phyloP scores from a whole-genome alignment of 305 asterid species.

The Fraxinus velutina region DNA sequence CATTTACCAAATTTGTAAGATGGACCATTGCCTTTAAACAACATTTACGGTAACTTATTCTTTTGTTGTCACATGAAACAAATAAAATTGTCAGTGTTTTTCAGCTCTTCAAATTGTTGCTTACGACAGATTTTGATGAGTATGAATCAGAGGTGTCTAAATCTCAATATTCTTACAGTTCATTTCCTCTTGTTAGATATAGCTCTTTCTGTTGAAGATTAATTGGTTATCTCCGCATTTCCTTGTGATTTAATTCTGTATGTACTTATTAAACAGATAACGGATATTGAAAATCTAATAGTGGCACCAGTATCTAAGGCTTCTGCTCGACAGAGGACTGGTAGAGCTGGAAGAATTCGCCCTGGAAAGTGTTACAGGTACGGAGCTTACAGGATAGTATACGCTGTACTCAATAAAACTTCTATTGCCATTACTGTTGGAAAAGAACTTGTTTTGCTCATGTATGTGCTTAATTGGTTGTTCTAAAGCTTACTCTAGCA shows the following conservation, averaged over 20 bases:
- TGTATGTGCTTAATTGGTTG: not conserved
- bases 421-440: not conserved
- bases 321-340: conserved; percentile 95
- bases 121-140: not conserved
- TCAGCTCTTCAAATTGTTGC: not conserved
- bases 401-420: not conserved
- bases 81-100: not conserved
- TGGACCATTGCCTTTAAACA: not conserved
- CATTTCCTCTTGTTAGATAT: not conserved
- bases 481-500: not conserved
- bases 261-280: conserved; percentile 47
- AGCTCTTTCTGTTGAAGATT: not conserved
- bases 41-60: not conserved
- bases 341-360: conserved; percentile 96
- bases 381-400: conserved; percentile 8
- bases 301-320: conserved; percentile 96
- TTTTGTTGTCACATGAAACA: not conserved
- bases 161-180: not conserved
- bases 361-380: conserved; percentile 99
- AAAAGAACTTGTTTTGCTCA: not conserved
- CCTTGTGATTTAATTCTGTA: conserved; percentile 8
- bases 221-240: not conserved
- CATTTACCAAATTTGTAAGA: not conserved
- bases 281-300: conserved; percentile 81
- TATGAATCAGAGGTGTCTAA: conserved; percentile 9